Base-by-base conservation (phyloP, 108 stramenopile species). In the Cylindrotheca fusiformis region DNA sequence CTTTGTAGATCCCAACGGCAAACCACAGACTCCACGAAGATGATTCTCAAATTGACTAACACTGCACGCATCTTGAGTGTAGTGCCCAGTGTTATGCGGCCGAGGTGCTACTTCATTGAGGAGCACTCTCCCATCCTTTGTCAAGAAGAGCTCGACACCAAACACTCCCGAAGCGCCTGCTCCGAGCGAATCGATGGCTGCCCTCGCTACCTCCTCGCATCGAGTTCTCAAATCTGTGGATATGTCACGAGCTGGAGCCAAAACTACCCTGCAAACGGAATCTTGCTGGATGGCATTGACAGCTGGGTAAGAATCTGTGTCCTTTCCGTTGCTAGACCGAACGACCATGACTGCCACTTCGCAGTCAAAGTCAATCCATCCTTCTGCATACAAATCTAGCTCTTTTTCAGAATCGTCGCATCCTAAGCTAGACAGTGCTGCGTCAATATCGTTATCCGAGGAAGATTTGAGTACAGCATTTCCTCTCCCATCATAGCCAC, bases 61-160 rank as follows among this genome's bases (percentile, higher is more conserved):
- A 1, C 84, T 90, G 68, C 96, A 97, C 14, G 97, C 97, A 77
- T 99, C 97, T 71, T 97, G 97, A 18, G 99, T 99, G 81, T 97
- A 97, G 81, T 99, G 99, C n/a, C 99, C 99, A 3, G 96, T 95
- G 65, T 99, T 99, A 70, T 99, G 99, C 27, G 99, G 97, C 25
- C 95, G 69, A 4, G 99, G 99, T 1, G 99, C 99, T 20, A 98
- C 84, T 71, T 99, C 99, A 69, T 99, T 99, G 44, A 97, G 69
- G 3, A 99, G 71, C 5, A 99, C 91, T 23, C 55, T 63, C 2
- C 81, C 88, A 30, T 62, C 76, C 47, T 77, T 81, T 10, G 83
- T 75, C 32, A 84, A 76, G 73, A 99, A 99, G 32, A 99, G 60
- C 80, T 99, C 99, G 33, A 99, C 97, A 20, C 97, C 99, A 73